These are phyloP conservation scores for Backusella macrospora DNA, from an alignment of 192 early-diverging fungal species.

Conservation along the genomic window DNA sequence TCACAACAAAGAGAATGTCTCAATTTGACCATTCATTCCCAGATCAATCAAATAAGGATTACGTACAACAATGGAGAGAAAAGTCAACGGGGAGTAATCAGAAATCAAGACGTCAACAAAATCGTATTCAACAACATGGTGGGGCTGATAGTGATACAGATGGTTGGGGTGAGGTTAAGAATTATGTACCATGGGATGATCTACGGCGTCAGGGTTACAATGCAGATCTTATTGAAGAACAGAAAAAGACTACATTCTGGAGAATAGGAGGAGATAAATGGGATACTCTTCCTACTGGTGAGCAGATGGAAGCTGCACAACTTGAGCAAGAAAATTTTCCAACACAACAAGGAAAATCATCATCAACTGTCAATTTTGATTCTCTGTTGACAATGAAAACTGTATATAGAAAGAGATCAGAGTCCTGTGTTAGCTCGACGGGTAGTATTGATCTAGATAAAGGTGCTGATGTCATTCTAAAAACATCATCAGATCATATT, in stretches of 20 bases:
- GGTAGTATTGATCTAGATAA: neutral
- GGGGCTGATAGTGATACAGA: conserved; percentile 16
- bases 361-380: neutral
- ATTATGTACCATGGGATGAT: conserved; percentile 33
- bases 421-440: neutral
- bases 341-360: neutral
- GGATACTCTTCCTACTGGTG: conserved; percentile 13
- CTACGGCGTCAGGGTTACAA: conserved; percentile 30
- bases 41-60: neutral
- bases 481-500: neutral
- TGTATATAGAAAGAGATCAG: neutral
- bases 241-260: conserved; percentile 40
- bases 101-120: neutral
- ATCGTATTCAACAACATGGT: neutral
- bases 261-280: conserved; percentile 20
- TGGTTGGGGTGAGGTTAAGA: conserved; percentile 33
- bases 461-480: neutral
- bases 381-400: neutral
- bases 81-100: neutral
- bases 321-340: neutral
- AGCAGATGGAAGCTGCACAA: neutral
- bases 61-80: neutral
- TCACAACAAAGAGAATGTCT: neutral
- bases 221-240: conserved; percentile 33
- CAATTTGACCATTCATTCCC: neutral